A percentile compares a stretch with the other conserved stretches of the same genome.
Conservation (phyloP, 306 rosid species). For the Sechiopsis laciniata region DNA sequence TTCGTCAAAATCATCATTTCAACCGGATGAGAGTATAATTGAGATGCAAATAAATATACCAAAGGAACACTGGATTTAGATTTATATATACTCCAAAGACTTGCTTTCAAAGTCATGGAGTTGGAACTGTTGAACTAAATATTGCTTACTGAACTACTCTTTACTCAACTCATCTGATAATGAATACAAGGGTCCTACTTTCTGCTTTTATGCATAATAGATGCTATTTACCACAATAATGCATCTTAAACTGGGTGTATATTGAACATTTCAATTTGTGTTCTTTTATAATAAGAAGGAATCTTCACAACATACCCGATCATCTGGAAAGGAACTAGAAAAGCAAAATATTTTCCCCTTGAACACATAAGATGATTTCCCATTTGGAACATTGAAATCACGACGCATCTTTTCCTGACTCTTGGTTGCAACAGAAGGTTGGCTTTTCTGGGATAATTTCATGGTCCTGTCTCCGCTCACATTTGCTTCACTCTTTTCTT, state of each 20-base stretch:
- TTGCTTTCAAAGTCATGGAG: slow-evolving; percentile 16
- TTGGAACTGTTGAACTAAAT: neutral
- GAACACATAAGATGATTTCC: slow-evolving; percentile 50
- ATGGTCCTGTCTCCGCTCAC: slow-evolving; percentile 30
- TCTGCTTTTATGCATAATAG: neutral
- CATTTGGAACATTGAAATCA: slow-evolving; percentile 38
- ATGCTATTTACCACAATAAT: neutral
- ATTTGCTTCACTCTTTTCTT: slow-evolving; percentile 36
- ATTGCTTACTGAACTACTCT: slow-evolving; percentile 10
- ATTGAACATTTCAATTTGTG: too few species aligned
- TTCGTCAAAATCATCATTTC: neutral
- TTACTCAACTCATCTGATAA: neutral
- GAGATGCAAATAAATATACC: neutral
- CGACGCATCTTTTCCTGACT: slow-evolving; percentile 31
- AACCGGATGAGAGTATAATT: neutral
- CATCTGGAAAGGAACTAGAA: slow-evolving; percentile 72
- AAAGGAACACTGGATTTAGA: neutral
- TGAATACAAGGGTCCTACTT: neutral
- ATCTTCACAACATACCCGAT: slow-evolving; percentile 49
- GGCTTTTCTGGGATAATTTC: slow-evolving; percentile 35
- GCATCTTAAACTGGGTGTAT: slow-evolving; percentile 17
- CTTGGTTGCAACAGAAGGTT: slow-evolving; percentile 33
- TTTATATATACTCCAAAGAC: neutral
- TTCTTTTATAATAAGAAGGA: too few species aligned
- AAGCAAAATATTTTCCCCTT: slow-evolving; percentile 58